phyloP scores from a whole-genome alignment of 371 early-diverging fungal genomes.

The Rhizopus delemar region DNA sequence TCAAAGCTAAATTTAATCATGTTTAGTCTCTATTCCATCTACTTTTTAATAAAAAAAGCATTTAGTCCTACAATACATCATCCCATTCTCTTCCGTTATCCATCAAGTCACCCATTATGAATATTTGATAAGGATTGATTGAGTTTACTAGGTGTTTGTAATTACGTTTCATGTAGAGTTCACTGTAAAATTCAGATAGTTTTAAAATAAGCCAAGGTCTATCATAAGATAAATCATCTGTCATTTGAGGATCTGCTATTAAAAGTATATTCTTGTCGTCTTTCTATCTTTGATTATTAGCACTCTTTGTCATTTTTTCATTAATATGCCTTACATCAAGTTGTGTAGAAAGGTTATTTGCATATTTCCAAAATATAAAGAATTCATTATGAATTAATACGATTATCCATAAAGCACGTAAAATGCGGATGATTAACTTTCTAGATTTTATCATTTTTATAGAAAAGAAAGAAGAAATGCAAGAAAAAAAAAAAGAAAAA shows the following conservation, averaged over 20 bases:
- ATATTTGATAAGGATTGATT: constrained; percentile 62
- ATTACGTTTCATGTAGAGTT: constrained; percentile 81
- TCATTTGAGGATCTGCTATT: constrained; percentile 92
- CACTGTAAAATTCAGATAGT: constrained; percentile 77
- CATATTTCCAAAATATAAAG: constrained; percentile 8
- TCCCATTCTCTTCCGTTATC: constrained; percentile 88
- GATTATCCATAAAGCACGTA: constrained; percentile 14
- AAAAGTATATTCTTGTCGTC: constrained; percentile 31
- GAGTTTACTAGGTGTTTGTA: constrained; percentile 53
- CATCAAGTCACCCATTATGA: constrained; percentile 87
- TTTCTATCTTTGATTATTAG: not conserved
- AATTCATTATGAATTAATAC: constrained; percentile 16
- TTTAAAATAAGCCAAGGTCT: constrained; percentile 51
- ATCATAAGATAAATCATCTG: constrained; percentile 83
- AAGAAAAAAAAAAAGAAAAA: not conserved
- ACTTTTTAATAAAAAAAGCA: too few relatives aligned
- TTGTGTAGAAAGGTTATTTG: constrained; percentile 3
- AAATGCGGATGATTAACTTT: constrained; percentile 7
- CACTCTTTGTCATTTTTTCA: not conserved
- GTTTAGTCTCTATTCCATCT: not conserved
- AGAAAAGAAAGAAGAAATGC: not conserved
- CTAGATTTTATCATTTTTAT: constrained; percentile 5
- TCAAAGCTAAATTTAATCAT: constrained; percentile 4
- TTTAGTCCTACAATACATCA: constrained; percentile 43
- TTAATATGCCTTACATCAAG: not conserved